Base-by-base conservation (phyloP, 108 stramenopile species). In the Epithemia pelagica region DNA sequence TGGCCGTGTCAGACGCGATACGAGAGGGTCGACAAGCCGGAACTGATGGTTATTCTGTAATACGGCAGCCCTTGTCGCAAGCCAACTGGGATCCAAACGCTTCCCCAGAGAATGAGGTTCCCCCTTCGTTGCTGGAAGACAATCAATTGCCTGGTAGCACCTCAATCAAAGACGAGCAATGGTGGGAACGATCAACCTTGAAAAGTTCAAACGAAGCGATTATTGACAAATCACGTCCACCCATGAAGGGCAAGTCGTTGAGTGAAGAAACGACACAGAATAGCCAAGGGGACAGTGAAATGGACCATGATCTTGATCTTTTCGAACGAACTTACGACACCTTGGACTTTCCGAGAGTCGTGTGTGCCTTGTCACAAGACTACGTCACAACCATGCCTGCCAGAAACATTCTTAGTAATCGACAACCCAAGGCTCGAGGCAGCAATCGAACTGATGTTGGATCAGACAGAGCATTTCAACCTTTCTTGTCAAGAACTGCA, bases 281-380 rank as follows among this genome's bases (percentile, higher is more conserved):
- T n/a, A n/a, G n/a, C n/a, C n/a, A n/a, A n/a, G n/a, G n/a, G n/a
- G n/a, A n/a, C n/a, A n/a, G n/a, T n/a, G 27, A 28, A 32, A 60
- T 64, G 59, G 65, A 75, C 61, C 54, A 75, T 26, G 59, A 59
- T 20, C 51, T 92, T 3, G 81, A 92, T 69, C 69, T 92, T 32
- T 77, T 75, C 56, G 76, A 77, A 33, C 78, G 91, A 2, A 85
- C 84, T 24, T 53, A 83, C 10, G 88, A 89, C 26, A 86, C 87
- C 1, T 58, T 92, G 52, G 91, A 92, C 56, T 89, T 86, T 76
- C 84, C 80, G 26, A 55, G 68, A 1, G 74, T 92, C 1, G 33
- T 92, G 1, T 30, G 73, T 19, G 84, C 86, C 0, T 65, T 89
- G 62, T 66, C 65, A 24, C 31, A 78, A 2, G 78, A 82, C 63